phyloP scores from a whole-genome alignment of 225 moss, liverwort and hornwort genomes.

The Asterella californica region DNA sequence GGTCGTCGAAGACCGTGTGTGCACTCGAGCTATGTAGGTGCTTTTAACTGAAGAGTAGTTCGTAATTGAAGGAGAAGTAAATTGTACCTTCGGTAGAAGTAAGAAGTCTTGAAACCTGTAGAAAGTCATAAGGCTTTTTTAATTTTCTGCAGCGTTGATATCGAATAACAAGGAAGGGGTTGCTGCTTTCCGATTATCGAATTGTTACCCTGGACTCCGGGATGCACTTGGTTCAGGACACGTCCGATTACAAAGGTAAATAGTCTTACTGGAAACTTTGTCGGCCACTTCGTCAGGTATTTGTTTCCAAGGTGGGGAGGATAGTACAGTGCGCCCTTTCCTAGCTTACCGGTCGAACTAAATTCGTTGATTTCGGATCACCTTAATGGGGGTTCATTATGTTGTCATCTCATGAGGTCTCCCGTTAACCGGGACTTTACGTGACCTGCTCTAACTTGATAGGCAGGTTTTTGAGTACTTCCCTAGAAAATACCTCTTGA shows the following conservation, averaged over 20 bases:
- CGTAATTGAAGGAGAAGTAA: too few species aligned
- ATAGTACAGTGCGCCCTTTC: neutral
- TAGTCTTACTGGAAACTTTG: neutral
- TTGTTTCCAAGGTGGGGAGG: neutral
- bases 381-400: too few species aligned
- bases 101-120: neutral
- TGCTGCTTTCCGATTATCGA: conserved; percentile 73
- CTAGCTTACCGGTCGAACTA: too few species aligned
- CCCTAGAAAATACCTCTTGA: too few species aligned
- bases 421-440: too few species aligned
- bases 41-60: neutral
- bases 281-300: neutral
- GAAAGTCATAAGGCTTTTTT: neutral
- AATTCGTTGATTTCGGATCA: too few species aligned
- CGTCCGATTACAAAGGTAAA: conserved; percentile 66
- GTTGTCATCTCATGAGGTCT: too few species aligned
- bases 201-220: conserved; percentile 84
- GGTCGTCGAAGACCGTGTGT: too few species aligned
- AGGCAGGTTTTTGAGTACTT: neutral
- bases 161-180: conserved; percentile 80
- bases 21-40: neutral
- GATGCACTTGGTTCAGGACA: conserved; percentile 72
- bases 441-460: neutral
- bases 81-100: neutral
- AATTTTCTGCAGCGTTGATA: conserved; percentile 61